Percentiles rank a stretch among this genome's conserved stretches.
Conservation (phyloP, 1,284 basidiomycete genomes). For the Apiotrichum porosum region DNA sequence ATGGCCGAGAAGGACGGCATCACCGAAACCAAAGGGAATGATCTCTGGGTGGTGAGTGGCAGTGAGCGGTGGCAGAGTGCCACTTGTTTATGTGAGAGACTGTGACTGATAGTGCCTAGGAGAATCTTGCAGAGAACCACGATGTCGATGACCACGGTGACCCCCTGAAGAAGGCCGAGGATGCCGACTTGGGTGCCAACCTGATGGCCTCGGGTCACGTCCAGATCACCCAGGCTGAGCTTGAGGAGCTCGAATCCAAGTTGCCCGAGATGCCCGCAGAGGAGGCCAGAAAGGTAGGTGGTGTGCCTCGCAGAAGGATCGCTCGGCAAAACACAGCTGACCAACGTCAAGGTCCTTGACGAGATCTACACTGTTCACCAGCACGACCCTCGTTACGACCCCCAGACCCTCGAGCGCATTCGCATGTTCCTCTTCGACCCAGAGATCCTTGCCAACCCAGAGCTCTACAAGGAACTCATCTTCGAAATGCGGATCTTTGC, state of each 20-base stretch:
- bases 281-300: conserved; percentile 4
- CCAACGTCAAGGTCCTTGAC: conserved; percentile 1
- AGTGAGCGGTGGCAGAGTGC: too few species aligned
- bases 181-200: neutral
- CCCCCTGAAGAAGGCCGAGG: conserved; percentile 4
- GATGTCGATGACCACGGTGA: neutral
- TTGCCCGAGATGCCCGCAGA: conserved; percentile 10
- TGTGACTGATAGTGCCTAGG: too few species aligned
- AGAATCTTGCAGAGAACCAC: too few species aligned
- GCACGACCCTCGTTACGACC: conserved; percentile 14
- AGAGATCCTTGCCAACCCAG: conserved; percentile 5
- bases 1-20: too few species aligned
- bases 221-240: conserved; percentile 11
- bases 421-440: conserved; percentile 9
- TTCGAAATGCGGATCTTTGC: conserved; percentile 42
- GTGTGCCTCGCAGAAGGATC: too few species aligned
- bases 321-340: neutral
- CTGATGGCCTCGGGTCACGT: conserved; percentile 8
- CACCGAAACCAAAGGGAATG: too few species aligned
- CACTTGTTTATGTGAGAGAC: too few species aligned
- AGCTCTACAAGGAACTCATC: conserved; percentile 11
- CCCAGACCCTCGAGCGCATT: conserved; percentile 10
- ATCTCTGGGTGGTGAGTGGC: too few species aligned
- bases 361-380: conserved; percentile 8
- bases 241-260: conserved; percentile 3